Evolutionary conservation across 2,329 filamentous ascomycete genomes (phyloP), one percentile per base, ranked within the genome.

Genomic region (Cercospora brassicicola): DNA sequence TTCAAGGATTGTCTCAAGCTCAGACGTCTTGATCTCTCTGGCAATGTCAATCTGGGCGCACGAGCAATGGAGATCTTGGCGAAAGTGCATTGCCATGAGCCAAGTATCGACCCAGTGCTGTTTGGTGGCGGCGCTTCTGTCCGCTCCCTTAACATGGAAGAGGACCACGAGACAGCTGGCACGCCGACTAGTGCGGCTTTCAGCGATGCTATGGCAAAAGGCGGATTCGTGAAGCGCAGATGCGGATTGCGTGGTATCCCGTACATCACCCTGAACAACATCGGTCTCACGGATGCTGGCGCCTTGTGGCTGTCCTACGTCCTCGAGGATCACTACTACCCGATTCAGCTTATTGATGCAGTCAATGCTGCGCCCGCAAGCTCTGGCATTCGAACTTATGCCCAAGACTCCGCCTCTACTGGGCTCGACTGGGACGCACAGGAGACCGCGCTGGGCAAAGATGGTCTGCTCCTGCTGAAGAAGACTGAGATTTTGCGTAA

Each of bases 31-130:
- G 82, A 85, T 69, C 72, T 86, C 18, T 80, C 82, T 65, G 73
- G 78, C 31, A 86, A 86, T 61, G 59, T 73, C 4, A 68, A 82
- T 13, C 74, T 78, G 42, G 82, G 83, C 9, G 65, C 77, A 5
- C 74, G 74, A 56, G 82, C 82, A 1, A 74, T 85, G n/a, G 84
- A 86, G 69, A 76, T 82, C 23, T 72, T 85, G 11, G 75, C 79
- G 8, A 76, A 80, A 20, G 77, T 82, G 2, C 83, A 85, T 71
- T 75, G 76, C 36, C 66, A 67, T 18, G 77, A 81, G 66, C 73
- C 70, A 20, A 62, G 72, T 1, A 75, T 80, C 48, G 74, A 75
- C 26, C 77, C 78, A 3, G 72, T 76, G 18, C 69, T 76, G 7
- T 68, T 74, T 8, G 69, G 68, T 18, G 72, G 76, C 64, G 66